Evolutionary conservation across 169 alveolate species (phyloP).

Genomic region (Eimeria necatrix): DNA sequence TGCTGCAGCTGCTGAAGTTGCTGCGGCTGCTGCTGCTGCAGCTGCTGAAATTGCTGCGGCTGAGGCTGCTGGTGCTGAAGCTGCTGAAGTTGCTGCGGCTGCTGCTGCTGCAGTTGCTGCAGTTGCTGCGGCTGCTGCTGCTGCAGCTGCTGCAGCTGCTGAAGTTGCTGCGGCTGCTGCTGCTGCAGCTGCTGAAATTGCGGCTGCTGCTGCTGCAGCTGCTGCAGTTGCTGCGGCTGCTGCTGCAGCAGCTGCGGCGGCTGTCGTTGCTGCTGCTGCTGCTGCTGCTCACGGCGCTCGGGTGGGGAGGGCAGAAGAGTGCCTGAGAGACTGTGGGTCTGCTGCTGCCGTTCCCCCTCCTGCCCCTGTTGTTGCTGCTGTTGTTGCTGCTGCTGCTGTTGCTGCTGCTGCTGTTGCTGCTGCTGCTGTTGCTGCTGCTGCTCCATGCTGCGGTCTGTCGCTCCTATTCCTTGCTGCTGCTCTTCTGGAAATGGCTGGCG

Average conservation of each 20-base stretch:
- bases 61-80: too few species aligned
- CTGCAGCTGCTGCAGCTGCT: too few species aligned
- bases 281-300: not conserved
- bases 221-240: not conserved
- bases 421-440: conserved; percentile 15
- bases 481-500: not conserved
- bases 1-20: too few species aligned
- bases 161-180: too few species aligned
- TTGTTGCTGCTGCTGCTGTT: conserved; percentile 26
- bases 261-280: not conserved
- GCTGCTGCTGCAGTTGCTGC: too few species aligned
- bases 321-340: not conserved
- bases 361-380: conserved; percentile 10
- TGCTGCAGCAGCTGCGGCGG: not conserved
- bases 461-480: conserved; percentile 6
- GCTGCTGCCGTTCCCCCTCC: not conserved
- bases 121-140: too few species aligned
- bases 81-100: too few species aligned
- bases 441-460: not conserved
- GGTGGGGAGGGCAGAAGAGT: not conserved
- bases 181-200: too few species aligned
- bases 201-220: not conserved
- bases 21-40: too few species aligned
- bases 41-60: too few species aligned
- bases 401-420: conserved; percentile 31